Evolutionary conservation across 2,329 filamentous ascomycete genomes (phyloP).

Genomic region (Colletotrichum melonis): DNA sequence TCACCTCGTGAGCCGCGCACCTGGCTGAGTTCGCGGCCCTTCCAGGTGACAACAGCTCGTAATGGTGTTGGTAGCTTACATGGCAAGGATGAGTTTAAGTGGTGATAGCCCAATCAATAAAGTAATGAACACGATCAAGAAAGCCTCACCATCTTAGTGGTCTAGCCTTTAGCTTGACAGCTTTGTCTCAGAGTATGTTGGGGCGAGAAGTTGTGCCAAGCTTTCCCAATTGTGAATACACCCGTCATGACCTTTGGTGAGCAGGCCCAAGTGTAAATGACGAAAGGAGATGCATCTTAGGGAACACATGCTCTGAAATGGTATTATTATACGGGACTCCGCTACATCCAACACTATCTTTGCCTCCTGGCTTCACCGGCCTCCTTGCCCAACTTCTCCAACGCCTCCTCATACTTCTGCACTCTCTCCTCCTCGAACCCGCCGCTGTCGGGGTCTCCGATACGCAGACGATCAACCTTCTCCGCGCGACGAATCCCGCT

Average conservation of each 20-base stretch:
- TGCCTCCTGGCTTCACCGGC: constrained; percentile 52
- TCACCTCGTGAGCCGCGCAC: no score
- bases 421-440: constrained; percentile 61
- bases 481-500: constrained; percentile 57
- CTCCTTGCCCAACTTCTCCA: constrained; percentile 72
- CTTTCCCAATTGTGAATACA: no score
- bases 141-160: background rate
- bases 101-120: background rate
- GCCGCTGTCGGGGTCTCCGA: constrained; percentile 48
- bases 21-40: no score
- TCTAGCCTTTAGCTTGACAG: background rate
- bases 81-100: background rate
- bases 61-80: no score
- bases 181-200: background rate
- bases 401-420: constrained; percentile 63
- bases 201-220: no score
- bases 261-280: no score
- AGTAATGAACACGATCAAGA: background rate
- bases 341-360: constrained; percentile 9
- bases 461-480: constrained; percentile 60
- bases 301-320: background rate
- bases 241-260: no score
- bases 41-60: no score
- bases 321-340: background rate
- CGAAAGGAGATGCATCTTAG: background rate